Percentiles rank a stretch among this genome's conserved stretches.
phyloP scores from a whole-genome alignment of 768 basidiomycete species.

The Tulasnella sp. region DNA sequence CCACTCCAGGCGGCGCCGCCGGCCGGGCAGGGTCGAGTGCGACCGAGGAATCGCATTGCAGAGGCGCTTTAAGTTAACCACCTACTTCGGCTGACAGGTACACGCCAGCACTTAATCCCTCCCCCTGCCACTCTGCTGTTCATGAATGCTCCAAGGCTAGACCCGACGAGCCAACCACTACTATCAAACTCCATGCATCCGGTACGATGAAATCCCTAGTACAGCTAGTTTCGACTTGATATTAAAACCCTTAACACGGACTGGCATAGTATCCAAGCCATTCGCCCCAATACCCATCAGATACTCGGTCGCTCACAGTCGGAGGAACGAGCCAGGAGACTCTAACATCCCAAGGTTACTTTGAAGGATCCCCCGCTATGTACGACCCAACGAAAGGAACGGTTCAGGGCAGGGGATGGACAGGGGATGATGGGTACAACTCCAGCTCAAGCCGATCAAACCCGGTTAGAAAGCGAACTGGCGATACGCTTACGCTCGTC shows the following conservation, averaged over 20 bases:
- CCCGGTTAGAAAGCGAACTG: neutral
- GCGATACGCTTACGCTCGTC: neutral
- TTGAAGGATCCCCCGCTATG: neutral
- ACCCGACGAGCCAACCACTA: neutral
- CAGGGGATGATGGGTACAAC: neutral
- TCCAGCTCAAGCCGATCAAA: neutral
- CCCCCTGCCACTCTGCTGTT: neutral
- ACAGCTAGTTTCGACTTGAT: neutral
- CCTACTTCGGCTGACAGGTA: neutral
- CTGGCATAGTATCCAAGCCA: neutral
- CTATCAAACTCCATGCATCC: neutral
- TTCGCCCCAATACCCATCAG: neutral
- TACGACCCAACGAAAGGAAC: neutral
- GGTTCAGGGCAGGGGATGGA: neutral
- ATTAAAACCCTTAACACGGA: neutral
- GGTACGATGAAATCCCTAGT: neutral
- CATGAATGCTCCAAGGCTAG: neutral
- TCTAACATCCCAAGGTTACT: neutral
- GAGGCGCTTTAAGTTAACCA: neutral
- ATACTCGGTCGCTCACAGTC: neutral
- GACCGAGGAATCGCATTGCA: neutral
- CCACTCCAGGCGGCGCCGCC: neutral
- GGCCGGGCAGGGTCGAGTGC: neutral
- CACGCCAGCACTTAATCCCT: neutral
- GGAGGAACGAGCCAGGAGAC: neutral